Evolutionary conservation across 768 basidiomycete species (phyloP), one percentile per base, ranked within the genome.

Genomic region (Sporobolomyces pararoseus): DNA sequence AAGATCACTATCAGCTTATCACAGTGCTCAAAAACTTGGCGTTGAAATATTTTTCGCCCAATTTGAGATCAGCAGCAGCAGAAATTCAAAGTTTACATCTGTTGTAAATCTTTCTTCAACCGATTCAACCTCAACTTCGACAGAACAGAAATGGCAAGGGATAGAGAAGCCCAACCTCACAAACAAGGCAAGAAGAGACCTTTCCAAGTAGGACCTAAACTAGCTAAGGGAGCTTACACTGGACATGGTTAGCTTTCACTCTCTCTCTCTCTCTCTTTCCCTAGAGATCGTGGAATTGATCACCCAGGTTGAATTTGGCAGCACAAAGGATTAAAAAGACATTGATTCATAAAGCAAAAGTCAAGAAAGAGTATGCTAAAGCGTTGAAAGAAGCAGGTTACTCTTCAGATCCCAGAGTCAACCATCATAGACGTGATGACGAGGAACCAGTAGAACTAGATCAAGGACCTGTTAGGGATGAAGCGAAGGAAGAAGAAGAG

Each of bases 331-430:
- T 71, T 66, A 74, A 74, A 55, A 60, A 65, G 35, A 74, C 73
- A 5, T 47, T 74, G 29, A 74, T 74, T n/a, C 73, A 74, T 63
- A 74, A 74, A 57, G 73, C 73, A 4, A 65, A 68, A 46, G 59
- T 74, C 50, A 74, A 74, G 66, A 65, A 64, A 37, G 39, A 57
- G 25, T 68, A 71, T 59, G 58, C 63, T 17, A 71, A 71, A 64
- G 66, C 62, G 4, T 64, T 74, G 53, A 62, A 65, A 32, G 66
- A 66, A 29, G 72, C 66, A 25, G 72, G 72, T 14, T 74, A 74
- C 63, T 66, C 42, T 49, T 25, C 10, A 17, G 27, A 25, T 19
- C 39, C 50, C 5, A 17, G 31, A 0, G 19, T 21, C 25, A 50
- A 55, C 29, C 10, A n/a, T 14, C 29, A 50, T 35, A 31, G 67